Evolutionary conservation across 169 alveolate species (phyloP), one percentile per base, ranked within the genome.

Genomic region (Plasmodium knowlesi): DNA sequence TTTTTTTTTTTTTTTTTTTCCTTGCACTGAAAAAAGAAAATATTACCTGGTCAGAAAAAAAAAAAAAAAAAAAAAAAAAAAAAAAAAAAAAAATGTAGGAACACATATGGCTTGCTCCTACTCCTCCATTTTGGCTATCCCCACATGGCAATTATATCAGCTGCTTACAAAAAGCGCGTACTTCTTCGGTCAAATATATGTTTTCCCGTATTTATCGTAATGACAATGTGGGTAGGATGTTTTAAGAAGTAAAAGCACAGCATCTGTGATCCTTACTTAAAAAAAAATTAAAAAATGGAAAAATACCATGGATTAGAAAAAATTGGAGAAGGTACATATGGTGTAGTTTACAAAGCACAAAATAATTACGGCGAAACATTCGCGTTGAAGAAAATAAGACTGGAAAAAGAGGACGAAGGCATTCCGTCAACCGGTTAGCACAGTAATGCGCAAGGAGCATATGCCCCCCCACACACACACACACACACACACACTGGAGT

Each of bases 381-480:
- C 74, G 99, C 99, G 5, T 95, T 99, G 80, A 99, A 99, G 94
- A 99, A 98, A 94, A 99, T 99, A 41, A 97, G 99, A 57, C 96
- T 99, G n/a, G 99, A 99, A 90, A 99, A 99, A 43, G 99, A 99
- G 94, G 99, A 99, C 74, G 99, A 99, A 88, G 99, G 99, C 54
- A 98, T 98, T 43, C 98, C 98, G 30, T 95, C 97, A 54, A 98
- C 99, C 12, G 97, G 96, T 93, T 43, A 28, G 81, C 74, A 50
- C 43, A 28, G 32, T 16, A 10, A 67, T 67, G 76, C 0, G 14
- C 76, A 9, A 6, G 8, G 37, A 67, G 25, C 22, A 9, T 67
- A 4, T n/a, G 8, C 39, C 12, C 32, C 34, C 76, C n/a, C n/a
- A n/a, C n/a, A n/a, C n/a, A n/a, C n/a, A n/a, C n/a, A n/a, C n/a